phyloP scores from a whole-genome alignment of 805 yeast genomes.

The Brettanomyces bruxellensis region DNA sequence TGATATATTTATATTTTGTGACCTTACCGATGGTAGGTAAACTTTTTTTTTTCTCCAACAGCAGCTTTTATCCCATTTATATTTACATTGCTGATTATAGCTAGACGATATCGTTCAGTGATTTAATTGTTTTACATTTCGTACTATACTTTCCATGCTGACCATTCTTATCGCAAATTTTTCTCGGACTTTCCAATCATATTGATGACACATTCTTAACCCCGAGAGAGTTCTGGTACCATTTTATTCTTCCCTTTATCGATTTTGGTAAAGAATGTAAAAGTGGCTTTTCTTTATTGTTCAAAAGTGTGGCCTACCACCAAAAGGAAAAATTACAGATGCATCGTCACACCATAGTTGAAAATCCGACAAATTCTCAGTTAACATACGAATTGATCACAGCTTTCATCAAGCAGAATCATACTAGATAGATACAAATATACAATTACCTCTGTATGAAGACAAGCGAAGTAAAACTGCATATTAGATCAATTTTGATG shows the following conservation, averaged over 20 bases:
- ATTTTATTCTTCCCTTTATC: slow-evolving; percentile 35
- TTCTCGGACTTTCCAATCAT: not conserved
- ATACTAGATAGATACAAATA: slow-evolving; percentile 3
- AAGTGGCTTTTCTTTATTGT: slow-evolving; percentile 20
- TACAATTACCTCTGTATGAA: not conserved
- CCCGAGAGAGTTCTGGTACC: slow-evolving; percentile 28
- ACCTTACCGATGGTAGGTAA: too few relatives aligned
- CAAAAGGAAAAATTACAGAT: not conserved
- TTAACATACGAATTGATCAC: not conserved
- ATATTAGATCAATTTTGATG: not conserved
- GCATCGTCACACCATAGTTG: not conserved
- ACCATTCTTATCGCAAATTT: too few relatives aligned
- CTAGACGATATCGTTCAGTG: too few relatives aligned
- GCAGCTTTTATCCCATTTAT: too few relatives aligned
- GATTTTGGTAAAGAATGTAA: slow-evolving; percentile 30
- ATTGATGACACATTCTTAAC: slow-evolving; percentile 1
- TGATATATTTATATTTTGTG: too few relatives aligned
- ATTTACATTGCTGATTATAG: too few relatives aligned
- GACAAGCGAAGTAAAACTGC: not conserved
- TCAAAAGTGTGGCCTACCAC: not conserved
- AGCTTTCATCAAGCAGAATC: not conserved
- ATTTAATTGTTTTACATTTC: too few relatives aligned
- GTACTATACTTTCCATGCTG: too few relatives aligned
- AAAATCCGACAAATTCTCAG: not conserved
- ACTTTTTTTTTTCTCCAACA: too few relatives aligned